Percentiles rank a stretch among this genome's conserved stretches.
phyloP scores from a whole-genome alignment of 192 early-diverging fungal genomes.

The Podila verticillata region DNA sequence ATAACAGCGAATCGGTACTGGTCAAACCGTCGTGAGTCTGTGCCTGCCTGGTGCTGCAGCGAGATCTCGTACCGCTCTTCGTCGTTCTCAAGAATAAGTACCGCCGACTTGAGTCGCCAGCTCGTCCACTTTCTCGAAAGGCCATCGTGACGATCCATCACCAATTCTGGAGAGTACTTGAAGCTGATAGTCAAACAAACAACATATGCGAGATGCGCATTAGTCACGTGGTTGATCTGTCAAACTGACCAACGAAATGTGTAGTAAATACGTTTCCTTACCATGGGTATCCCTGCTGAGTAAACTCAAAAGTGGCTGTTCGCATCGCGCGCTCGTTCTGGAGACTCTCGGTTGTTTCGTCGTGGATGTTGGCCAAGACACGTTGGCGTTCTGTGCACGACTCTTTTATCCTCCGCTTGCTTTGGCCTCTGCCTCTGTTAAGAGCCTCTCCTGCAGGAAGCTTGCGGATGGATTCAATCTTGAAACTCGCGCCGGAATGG shows the following conservation, averaged over 20 bases:
- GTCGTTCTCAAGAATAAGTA: slow-evolving; percentile 54
- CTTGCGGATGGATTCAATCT: slow-evolving; percentile 66
- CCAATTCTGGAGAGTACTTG: slow-evolving; percentile 62
- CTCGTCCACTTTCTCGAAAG: slow-evolving; percentile 47
- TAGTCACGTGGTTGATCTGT: not conserved
- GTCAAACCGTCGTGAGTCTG: slow-evolving; percentile 34
- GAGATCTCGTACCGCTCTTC: slow-evolving; percentile 54
- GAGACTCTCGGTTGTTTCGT: slow-evolving; percentile 40
- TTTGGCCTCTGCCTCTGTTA: slow-evolving; percentile 57
- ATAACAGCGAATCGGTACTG: slow-evolving; percentile 57
- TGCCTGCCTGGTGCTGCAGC: slow-evolving; percentile 40
- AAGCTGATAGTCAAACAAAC: slow-evolving; percentile 41
- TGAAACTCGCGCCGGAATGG: slow-evolving; percentile 81
- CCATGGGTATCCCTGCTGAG: slow-evolving; percentile 67
- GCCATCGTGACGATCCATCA: slow-evolving; percentile 54
- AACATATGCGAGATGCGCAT: too few relatives aligned
- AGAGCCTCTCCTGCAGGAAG: slow-evolving; percentile 56
- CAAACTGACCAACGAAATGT: too few relatives aligned
- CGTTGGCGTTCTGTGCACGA: slow-evolving; percentile 41
- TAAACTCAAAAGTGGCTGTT: slow-evolving; percentile 62
- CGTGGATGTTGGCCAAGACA: slow-evolving; percentile 46
- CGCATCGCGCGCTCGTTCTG: slow-evolving; percentile 43
- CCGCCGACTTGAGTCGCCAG: slow-evolving; percentile 47
- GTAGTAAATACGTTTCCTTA: slow-evolving; percentile 21
- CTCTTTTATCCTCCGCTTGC: slow-evolving; percentile 48